A percentile compares a stretch with the other conserved stretches of the same genome.
phyloP scores from a whole-genome alignment of 176 grass and related monocot genomes.

The Lolium perenne region DNA sequence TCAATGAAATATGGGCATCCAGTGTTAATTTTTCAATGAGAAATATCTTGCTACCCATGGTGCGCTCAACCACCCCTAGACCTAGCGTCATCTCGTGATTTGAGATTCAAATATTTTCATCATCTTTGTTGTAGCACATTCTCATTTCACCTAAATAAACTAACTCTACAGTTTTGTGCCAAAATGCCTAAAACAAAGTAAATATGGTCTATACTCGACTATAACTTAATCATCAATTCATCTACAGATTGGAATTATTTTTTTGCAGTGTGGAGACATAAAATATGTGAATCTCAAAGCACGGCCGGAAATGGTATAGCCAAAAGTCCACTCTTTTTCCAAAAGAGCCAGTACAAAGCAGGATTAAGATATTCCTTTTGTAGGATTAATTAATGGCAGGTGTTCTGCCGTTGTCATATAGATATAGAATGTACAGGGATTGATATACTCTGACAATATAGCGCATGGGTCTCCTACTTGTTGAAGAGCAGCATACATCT shows the following conservation, averaged over 20 bases:
- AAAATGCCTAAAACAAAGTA: background rate
- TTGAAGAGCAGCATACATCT: no score
- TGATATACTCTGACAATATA: no score
- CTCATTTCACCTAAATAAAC: background rate
- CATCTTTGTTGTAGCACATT: background rate
- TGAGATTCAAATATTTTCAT: background rate
- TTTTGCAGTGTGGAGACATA: no score
- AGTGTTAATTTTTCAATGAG: background rate
- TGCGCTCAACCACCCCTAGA: background rate
- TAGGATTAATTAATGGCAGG: no score
- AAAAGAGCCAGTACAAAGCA: no score
- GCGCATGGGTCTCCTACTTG: no score
- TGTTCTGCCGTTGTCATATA: no score
- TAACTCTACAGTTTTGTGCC: background rate
- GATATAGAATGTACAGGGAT: no score
- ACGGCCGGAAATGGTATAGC: no score
- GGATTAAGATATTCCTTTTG: no score
- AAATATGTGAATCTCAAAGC: no score
- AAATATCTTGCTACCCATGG: background rate
- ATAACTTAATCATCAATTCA: background rate
- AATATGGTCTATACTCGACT: background rate
- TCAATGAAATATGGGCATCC: background rate
- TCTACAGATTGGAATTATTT: background rate
- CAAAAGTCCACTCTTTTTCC: no score
- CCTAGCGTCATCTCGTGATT: background rate